phyloP scores from a whole-genome alignment of 345 rosid species.

The Acer campestre region DNA sequence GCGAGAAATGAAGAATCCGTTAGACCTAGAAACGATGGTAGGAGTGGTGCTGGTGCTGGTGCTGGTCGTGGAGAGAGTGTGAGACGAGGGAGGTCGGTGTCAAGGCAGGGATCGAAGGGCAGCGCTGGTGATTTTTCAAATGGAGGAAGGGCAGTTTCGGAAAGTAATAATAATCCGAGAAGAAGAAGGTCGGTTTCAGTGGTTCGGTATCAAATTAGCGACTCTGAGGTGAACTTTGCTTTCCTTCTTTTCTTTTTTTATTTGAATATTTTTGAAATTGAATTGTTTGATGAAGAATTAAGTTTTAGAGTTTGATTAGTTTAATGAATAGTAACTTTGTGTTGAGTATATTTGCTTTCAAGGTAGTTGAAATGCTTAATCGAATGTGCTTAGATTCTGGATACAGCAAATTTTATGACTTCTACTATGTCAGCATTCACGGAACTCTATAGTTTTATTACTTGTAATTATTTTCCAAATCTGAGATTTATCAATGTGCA shows the following conservation, averaged over 20 bases:
- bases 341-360: background rate
- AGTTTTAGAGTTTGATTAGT: slow-evolving; percentile 5
- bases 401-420: background rate
- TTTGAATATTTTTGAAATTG: background rate
- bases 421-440: background rate
- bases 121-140: slow-evolving; percentile 27
- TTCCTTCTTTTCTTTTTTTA: slow-evolving; percentile 1
- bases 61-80: slow-evolving; percentile 21
- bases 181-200: slow-evolving; percentile 78
- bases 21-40: slow-evolving; percentile 26
- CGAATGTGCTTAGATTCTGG: background rate
- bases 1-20: slow-evolving; percentile 32
- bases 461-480: background rate
- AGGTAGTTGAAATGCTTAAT: background rate
- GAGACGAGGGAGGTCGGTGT: slow-evolving; percentile 86
- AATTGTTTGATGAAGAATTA: background rate
- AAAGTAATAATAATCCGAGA: slow-evolving; percentile 42
- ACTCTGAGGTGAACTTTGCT: slow-evolving; percentile 65
- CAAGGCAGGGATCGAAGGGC: slow-evolving; percentile 63
- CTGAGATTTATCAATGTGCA: background rate
- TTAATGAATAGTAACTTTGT: background rate
- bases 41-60: slow-evolving; percentile 21
- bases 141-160: slow-evolving; percentile 45
- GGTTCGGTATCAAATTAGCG: slow-evolving; percentile 60
- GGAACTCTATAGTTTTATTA: background rate